Evolutionary conservation across 495 filamentous ascomycete genomes (phyloP), one percentile per base, ranked within the genome.

Genomic region (Podospora comata): DNA sequence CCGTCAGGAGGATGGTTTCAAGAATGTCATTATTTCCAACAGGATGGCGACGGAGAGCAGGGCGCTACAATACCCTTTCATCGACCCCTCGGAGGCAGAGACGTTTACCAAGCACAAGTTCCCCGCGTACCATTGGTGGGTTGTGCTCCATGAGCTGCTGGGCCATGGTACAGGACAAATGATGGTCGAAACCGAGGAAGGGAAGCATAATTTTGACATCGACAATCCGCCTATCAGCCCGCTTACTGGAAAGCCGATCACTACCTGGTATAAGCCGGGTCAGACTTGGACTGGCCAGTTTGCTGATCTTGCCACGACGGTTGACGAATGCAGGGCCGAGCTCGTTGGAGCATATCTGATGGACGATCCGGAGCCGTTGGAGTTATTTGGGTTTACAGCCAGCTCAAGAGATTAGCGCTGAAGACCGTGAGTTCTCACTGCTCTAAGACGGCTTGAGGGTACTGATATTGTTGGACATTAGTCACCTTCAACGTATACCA

Each of bases 291-390:
- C 76, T 5, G 74, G 80, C 4, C 70, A 80, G 20, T 85, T 85
- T 64, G 79, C 76, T 3, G 75, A 80, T 53, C 65, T 83, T 19
- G 78, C 81, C 7, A 81, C 78, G 2, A 81, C 77, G 13, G 73
- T 83, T 6, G 84, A 86, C 30, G 83, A 86, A 66, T 85, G 83
- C 69, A 74, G 83, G 27, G 81, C 81, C 3, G 79, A 82, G 63
- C 70, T 80, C 28, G 77, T 84, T 19, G 75, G 75, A 74, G 75
- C 75, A n/a, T 83, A 80, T 70, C 69, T 85, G 7, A 78, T 81
- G 71, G 75, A 79, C 67, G 76, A 84, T 55, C 55, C 60, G 19
- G 77, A 82, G 55, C 62, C 84, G 1, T 65, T 84, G 7, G 66
- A 60, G 11, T 48, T 83, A n/a, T 82, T 84, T 68, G 83, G 81